A percentile compares a stretch with the other conserved stretches of the same genome.
phyloP scores from a whole-genome alignment of 2,329 filamentous ascomycete species.

The Ophiobolus disseminans region DNA sequence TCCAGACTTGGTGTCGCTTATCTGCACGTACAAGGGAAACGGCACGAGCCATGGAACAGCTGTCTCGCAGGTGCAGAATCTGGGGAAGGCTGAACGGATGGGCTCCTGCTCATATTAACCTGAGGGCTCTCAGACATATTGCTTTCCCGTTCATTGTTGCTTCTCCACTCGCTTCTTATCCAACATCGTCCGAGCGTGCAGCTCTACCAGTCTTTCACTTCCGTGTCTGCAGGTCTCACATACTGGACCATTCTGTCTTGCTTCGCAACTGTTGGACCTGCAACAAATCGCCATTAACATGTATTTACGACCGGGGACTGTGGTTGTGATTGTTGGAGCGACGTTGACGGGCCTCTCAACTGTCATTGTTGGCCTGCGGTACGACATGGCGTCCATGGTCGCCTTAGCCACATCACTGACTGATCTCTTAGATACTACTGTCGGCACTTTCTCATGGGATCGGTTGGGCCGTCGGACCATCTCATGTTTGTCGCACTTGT shows the following conservation, averaged over 20 bases:
- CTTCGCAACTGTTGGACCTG: background rate
- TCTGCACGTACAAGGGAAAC: constrained; percentile 19
- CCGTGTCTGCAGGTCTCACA: constrained; percentile 1
- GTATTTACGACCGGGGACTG: constrained; percentile 41
- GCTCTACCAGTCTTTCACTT: constrained; percentile 4
- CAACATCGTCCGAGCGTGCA: constrained; percentile 8
- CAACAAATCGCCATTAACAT: constrained; percentile 16
- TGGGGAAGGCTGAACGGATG: constrained; percentile 26
- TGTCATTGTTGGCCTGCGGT: constrained; percentile 42
- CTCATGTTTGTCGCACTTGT: constrained; percentile 45
- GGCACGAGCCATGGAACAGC: constrained; percentile 18
- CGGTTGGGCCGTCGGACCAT: constrained; percentile 41
- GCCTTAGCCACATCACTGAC: background rate
- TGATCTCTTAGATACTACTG: constrained; percentile 41
- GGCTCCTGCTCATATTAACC: constrained; percentile 14
- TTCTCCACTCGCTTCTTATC: constrained; percentile 7
- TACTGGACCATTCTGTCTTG: background rate
- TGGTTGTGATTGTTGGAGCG: constrained; percentile 44
- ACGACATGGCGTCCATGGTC: constrained; percentile 5
- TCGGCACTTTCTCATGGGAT: constrained; percentile 42
- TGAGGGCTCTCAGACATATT: constrained; percentile 10
- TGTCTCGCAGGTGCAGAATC: constrained; percentile 25
- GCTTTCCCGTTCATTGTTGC: constrained; percentile 13
- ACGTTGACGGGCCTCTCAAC: constrained; percentile 47
- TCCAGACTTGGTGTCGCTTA: constrained; percentile 13